These are phyloP conservation scores for Colletotrichum paranaense DNA, from an alignment of 2,329 filamentous ascomycete genomes.

Conservation along the genomic window DNA sequence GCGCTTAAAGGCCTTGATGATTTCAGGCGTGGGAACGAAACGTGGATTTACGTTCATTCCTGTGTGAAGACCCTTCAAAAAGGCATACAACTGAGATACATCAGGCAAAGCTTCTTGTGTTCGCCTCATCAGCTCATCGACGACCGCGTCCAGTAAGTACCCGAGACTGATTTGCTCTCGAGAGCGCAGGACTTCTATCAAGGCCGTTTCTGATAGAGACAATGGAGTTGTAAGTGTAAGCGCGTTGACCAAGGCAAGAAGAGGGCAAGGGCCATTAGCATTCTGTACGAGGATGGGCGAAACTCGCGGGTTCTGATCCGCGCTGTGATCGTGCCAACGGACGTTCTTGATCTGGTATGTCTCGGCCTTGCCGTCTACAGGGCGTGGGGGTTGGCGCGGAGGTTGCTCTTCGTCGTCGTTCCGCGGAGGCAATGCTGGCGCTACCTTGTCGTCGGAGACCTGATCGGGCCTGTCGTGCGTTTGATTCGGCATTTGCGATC, in stretches of 20 bases:
- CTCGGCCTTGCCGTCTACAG: constrained; percentile 67
- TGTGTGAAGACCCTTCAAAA: constrained; percentile 88
- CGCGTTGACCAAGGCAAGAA: constrained; percentile 93
- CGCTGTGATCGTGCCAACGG: constrained; percentile 78
- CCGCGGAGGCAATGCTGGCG: constrained; percentile 54
- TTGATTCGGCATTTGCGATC: neutral
- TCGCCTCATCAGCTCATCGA: constrained; percentile 88
- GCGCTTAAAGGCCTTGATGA: constrained; percentile 59
- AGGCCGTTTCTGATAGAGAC: constrained; percentile 70
- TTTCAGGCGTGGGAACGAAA: constrained; percentile 72
- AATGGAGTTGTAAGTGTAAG: constrained; percentile 84
- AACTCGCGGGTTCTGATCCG: constrained; percentile 71
- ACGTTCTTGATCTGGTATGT: constrained; percentile 96
- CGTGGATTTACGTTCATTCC: constrained; percentile 98
- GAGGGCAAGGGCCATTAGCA: constrained; percentile 91
- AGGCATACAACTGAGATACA: constrained; percentile 86
- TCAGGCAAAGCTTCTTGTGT: constrained; percentile 79
- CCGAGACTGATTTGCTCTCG: constrained; percentile 91
- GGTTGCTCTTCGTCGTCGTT: constrained; percentile 44
- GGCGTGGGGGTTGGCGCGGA: constrained; percentile 48
- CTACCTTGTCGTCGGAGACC: neutral
- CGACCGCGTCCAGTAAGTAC: constrained; percentile 86
- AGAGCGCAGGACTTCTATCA: constrained; percentile 81
- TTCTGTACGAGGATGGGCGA: constrained; percentile 94
- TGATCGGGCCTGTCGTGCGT: neutral